A percentile compares a stretch with the other conserved stretches of the same genome.
Evolutionary conservation across 495 filamentous ascomycete species (phyloP).

Genomic region (Tuber brumale): DNA sequence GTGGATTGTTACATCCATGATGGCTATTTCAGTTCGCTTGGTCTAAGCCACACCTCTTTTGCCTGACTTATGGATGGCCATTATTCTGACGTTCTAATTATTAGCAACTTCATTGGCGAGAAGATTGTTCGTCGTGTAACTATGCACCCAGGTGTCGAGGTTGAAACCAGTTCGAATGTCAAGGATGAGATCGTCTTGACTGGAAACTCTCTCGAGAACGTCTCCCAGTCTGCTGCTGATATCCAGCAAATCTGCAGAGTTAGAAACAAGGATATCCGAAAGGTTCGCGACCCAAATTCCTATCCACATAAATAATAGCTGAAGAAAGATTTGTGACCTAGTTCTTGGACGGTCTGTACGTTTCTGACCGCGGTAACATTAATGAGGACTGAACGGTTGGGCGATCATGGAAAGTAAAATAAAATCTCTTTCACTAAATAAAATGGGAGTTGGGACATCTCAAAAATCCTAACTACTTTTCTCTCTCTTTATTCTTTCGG

Average conservation of each 20-base stretch:
- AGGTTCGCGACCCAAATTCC: constrained; percentile 53
- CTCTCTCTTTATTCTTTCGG: not conserved
- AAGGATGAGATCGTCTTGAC: constrained; percentile 93
- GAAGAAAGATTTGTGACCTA: constrained; percentile 41
- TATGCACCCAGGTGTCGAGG: constrained; percentile 83
- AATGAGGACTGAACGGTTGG: constrained; percentile 50
- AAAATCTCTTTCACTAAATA: constrained; percentile 32
- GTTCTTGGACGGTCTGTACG: constrained; percentile 99
- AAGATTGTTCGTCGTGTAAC: constrained; percentile 92
- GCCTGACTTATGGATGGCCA: not conserved
- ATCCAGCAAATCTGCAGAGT: constrained; percentile 99
- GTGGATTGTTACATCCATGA: constrained; percentile 7
- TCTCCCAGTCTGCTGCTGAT: constrained; percentile 95
- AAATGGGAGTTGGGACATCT: constrained; percentile 24
- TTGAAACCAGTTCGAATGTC: constrained; percentile 77
- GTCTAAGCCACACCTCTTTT: not conserved
- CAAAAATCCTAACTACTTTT: constrained; percentile 14
- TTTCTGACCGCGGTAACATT: constrained; percentile 95
- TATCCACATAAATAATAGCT: not conserved
- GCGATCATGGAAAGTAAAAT: constrained; percentile 28
- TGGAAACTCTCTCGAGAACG: constrained; percentile 92
- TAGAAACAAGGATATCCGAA: constrained; percentile 99
- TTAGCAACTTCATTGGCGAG: constrained; percentile 97
- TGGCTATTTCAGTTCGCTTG: not conserved
- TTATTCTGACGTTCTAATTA: constrained; percentile 32